Base-by-base conservation (phyloP, 345 rosid species). In the Carallia pectinifolia region DNA sequence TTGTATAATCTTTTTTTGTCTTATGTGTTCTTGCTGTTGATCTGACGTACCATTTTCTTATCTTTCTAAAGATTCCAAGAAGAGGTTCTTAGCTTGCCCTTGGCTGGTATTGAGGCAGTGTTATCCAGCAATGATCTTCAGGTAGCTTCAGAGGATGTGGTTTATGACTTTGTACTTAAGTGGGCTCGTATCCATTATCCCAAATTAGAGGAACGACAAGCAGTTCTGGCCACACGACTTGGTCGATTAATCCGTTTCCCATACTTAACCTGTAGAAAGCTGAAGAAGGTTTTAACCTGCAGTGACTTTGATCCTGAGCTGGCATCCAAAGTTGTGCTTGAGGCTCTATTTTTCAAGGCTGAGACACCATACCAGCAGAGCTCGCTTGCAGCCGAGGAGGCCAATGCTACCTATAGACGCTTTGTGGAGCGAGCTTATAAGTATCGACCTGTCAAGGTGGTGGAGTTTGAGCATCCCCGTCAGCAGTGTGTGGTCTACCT, bases 261-360 rank as follows among this genome's bases (percentile, higher is more conserved):
- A 65, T 83, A 76, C 81, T 89, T 91, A 96, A 85, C 90, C 23
- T 85, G 88, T 68, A 73, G 81, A 53, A 89, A 85, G 73, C 85
- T 94, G 75, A 88, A 76, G 88, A 84, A 87, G 73, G 87, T 89
- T 38, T 80, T 89, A 72, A 72, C 75, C 71, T 87, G 96, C 81
- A 81, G 78, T 40, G 97, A 93, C 64, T 86, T 93, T 60, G 82
- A 78, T 52, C 81, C 84, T 6, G 87, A 81, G 55, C 67, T 84
- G 47, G 84, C 89, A 64, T 81, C 88, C 29, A 78, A 81, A 68
- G 82, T 88, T 68, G 96, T 91, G 65, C 85, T 86, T 0, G 90
- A 87, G 73, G 89, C 97, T 66, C 90, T 93, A 64, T 88, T 88
- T 71, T 89, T 86, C 87, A 91, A 88, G 84, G 84, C 88, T 34